Conservation (phyloP, 2,329 filamentous ascomycete species). For the Fragosphaeria purpurea region DNA sequence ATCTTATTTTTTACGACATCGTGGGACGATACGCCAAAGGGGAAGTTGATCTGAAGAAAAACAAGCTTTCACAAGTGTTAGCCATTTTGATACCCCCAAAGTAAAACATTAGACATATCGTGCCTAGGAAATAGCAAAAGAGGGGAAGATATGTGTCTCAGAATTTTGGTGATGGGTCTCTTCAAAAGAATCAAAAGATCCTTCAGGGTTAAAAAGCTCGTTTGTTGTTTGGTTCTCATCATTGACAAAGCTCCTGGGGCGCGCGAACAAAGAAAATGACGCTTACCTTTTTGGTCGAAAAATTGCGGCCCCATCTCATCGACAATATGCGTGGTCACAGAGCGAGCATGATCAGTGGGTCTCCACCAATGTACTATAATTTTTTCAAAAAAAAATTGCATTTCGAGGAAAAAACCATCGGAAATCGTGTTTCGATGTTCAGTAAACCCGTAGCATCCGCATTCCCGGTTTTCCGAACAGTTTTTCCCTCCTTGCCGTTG, state of each 20-base stretch:
- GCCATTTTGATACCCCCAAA: neutral
- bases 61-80: neutral
- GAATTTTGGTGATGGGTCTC: conserved; percentile 47
- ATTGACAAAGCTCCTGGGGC: conserved; percentile 26
- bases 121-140: neutral
- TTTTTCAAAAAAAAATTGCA: conserved; percentile 6
- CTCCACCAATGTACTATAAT: neutral
- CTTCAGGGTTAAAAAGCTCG: conserved; percentile 62
- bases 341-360: no score
- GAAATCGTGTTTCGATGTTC: neutral
- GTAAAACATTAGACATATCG: conserved; percentile 3
- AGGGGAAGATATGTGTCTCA: conserved; percentile 34
- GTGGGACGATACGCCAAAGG: neutral
- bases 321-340: neutral
- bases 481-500: no score
- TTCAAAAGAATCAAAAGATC: conserved; percentile 37
- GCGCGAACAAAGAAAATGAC: conserved; percentile 19
- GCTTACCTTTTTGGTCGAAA: conserved; percentile 33
- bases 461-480: no score
- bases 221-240: conserved; percentile 42
- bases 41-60: neutral
- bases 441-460: no score
- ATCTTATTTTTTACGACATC: no score
- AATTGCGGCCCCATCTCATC: neutral
- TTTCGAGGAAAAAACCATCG: conserved; percentile 1